Percentiles rank a stretch among this genome's conserved stretches.
Evolutionary conservation across 2,329 filamentous ascomycete genomes (phyloP).

Genomic region (Dactylellina haptotyla): DNA sequence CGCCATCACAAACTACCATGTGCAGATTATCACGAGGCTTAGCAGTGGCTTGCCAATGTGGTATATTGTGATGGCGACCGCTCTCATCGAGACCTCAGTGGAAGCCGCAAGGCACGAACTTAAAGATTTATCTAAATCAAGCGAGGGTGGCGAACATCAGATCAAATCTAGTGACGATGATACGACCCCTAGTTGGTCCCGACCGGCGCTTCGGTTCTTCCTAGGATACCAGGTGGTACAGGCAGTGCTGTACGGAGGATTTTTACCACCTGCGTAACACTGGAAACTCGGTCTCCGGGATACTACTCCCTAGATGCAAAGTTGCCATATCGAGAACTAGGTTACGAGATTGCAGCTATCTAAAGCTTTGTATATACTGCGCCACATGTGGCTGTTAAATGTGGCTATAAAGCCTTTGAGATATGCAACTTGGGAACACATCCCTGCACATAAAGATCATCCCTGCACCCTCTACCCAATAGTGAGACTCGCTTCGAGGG

Average conservation of each 20-base stretch:
- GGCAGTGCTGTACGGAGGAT: conserved; percentile 83
- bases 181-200: conserved; percentile 55
- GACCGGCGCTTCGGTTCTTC: conserved; percentile 72
- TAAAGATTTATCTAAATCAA: conserved; percentile 41
- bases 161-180: not conserved
- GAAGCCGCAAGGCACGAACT: not conserved
- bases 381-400: conserved; percentile 35
- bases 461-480: conserved; percentile 23
- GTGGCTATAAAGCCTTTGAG: no score
- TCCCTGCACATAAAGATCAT: not conserved
- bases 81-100: conserved; percentile 25
- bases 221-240: conserved; percentile 86
- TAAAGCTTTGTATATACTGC: conserved; percentile 6
- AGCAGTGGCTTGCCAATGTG: conserved; percentile 88
- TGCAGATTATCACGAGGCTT: conserved; percentile 91
- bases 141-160: conserved; percentile 41
- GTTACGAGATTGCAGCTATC: conserved; percentile 17
- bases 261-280: conserved; percentile 83
- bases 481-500: not conserved
- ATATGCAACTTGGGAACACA: not conserved
- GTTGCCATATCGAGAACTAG: conserved; percentile 5
- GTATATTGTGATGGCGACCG: conserved; percentile 74
- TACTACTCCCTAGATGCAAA: not conserved
- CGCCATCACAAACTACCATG: conserved; percentile 83
- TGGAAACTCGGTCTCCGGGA: conserved; percentile 23